Evolutionary conservation across 768 basidiomycete species (phyloP).

Genomic region (Psilocybe tampanensis): DNA sequence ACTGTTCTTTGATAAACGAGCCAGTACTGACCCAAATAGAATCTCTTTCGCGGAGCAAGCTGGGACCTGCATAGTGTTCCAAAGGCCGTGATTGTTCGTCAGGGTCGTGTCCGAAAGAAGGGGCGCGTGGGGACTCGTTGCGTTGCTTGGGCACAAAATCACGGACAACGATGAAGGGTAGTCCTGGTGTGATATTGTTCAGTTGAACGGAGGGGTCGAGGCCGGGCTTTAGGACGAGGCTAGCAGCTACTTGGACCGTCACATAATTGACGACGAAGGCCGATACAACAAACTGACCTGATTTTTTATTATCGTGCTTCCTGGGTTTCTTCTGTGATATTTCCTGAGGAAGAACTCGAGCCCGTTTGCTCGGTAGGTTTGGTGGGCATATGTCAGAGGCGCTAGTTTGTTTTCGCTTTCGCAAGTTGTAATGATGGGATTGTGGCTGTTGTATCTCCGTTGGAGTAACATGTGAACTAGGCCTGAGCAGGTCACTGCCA

Average conservation of each 20-base stretch:
- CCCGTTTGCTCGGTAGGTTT: neutral
- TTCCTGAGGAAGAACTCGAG: neutral
- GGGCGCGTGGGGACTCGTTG: too few species aligned
- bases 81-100: too few species aligned
- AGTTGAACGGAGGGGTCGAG: neutral
- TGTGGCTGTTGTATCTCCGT: too few species aligned
- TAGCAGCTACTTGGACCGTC: neutral
- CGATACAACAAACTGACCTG: neutral
- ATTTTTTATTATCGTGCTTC: neutral
- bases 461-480: too few species aligned
- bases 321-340: neutral
- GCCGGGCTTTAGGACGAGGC: neutral
- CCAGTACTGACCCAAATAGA: too few species aligned
- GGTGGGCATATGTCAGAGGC: neutral
- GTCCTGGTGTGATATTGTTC: neutral
- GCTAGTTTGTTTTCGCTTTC: neutral
- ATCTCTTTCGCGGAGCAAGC: too few species aligned
- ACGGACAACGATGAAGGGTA: neutral
- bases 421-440: neutral
- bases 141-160: too few species aligned
- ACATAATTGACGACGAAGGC: neutral
- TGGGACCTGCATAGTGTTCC: too few species aligned
- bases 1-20: neutral
- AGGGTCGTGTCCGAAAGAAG: too few species aligned
- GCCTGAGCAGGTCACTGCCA: too few species aligned